These are phyloP conservation scores for Podila clonocystis DNA, from an alignment of 192 early-diverging fungal species.

Conservation along the genomic window DNA sequence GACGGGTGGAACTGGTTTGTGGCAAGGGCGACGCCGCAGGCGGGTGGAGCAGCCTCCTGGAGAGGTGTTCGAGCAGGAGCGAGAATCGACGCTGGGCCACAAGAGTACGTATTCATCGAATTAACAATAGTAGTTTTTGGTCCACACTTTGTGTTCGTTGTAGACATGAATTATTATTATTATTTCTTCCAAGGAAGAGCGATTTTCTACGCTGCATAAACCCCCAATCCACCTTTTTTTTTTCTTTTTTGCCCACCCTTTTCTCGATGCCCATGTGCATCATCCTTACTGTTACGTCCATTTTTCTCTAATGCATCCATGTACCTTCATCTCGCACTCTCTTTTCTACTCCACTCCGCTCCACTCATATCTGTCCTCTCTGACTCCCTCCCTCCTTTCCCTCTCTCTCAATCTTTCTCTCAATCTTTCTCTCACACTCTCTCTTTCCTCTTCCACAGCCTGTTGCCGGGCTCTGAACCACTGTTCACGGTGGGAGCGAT, in stretches of 20 bases:
- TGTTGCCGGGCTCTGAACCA: constrained; percentile 37
- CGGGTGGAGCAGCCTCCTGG: constrained; percentile 7
- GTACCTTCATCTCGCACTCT: not conserved
- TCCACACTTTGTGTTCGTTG: not conserved
- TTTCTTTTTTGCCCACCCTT: not conserved
- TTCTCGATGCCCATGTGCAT: no score
- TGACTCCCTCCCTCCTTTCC: not conserved
- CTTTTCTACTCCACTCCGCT: not conserved
- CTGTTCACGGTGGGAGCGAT: constrained; percentile 43
- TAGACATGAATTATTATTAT: not conserved
- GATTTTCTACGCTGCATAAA: not conserved
- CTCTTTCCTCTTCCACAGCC: not conserved
- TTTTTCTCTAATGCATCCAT: not conserved
- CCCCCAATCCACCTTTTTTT: not conserved
- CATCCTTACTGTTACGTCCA: not conserved
- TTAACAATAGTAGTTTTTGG: not conserved
- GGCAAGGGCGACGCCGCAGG: not conserved
- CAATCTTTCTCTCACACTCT: no score
- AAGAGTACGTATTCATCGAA: constrained; percentile 12
- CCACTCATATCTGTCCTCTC: not conserved
- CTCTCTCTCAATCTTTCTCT: not conserved
- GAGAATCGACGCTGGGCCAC: constrained; percentile 6
- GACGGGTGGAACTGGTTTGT: constrained; percentile 37
- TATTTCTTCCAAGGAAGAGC: not conserved
- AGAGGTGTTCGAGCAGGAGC: constrained; percentile 18